Percentiles rank a stretch among this genome's conserved stretches.
Conservation (phyloP, 345 rosid species). For the Aegle marmelos region DNA sequence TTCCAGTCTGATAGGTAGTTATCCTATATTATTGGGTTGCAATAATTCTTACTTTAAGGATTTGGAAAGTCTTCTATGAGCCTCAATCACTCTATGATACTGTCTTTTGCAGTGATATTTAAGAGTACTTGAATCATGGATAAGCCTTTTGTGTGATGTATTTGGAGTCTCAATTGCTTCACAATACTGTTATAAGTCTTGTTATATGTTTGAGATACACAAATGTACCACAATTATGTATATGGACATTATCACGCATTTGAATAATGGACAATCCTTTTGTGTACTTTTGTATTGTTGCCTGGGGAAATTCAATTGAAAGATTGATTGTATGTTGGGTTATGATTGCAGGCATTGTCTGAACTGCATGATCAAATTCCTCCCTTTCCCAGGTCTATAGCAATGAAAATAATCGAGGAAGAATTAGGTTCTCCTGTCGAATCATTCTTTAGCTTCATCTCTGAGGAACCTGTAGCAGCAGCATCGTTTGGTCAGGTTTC, state of each 20-base stretch:
- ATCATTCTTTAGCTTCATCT: conserved; percentile 63
- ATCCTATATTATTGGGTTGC: not conserved
- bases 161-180: not conserved
- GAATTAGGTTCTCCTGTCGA: conserved; percentile 77
- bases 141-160: not conserved
- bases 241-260: not conserved
- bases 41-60: not conserved
- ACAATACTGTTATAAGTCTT: not conserved
- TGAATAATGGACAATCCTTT: not conserved
- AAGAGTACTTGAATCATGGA: not conserved
- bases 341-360: conserved; percentile 74
- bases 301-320: not conserved
- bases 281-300: not conserved
- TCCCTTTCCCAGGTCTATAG: conserved; percentile 68
- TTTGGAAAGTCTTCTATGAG: not conserved
- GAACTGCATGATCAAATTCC: conserved; percentile 89
- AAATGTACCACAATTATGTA: not conserved
- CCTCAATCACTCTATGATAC: not conserved
- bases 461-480: conserved; percentile 89
- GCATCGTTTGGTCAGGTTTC: conserved; percentile 97
- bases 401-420: conserved; percentile 80
- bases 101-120: not conserved
- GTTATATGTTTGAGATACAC: not conserved
- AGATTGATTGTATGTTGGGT: conserved; percentile 7
- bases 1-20: not conserved